A percentile compares a stretch with the other conserved stretches of the same genome.
phyloP scores from a whole-genome alignment of 2,329 filamentous ascomycete species.

The Balansia obtecta region DNA sequence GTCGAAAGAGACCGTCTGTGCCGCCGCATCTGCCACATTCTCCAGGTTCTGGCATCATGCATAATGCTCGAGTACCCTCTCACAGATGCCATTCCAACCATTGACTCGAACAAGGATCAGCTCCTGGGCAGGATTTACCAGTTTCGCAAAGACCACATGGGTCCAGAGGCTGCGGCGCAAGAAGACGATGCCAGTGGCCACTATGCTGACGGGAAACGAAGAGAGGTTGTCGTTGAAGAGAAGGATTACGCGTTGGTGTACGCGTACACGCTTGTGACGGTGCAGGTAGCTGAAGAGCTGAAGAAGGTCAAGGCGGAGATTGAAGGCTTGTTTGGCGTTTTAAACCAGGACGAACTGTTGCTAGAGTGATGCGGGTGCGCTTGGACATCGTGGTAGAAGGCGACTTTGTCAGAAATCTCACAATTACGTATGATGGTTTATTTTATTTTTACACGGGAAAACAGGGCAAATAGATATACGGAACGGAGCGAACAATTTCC shows the following conservation, averaged over 20 bases:
- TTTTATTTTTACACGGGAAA: neutral
- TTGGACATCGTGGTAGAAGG: too few species aligned
- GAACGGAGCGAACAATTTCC: neutral
- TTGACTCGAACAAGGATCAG: constrained; percentile 67
- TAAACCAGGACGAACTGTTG: constrained; percentile 46
- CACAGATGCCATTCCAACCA: constrained; percentile 75
- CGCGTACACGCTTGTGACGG: constrained; percentile 66
- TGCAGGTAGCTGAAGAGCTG: constrained; percentile 53
- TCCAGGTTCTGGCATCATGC: constrained; percentile 75
- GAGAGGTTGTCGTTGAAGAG: constrained; percentile 41
- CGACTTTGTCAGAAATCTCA: too few species aligned
- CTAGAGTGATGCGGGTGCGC: constrained; percentile 29
- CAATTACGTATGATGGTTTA: neutral
- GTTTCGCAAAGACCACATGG: constrained; percentile 59
- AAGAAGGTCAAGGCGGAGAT: constrained; percentile 48
- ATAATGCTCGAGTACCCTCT: constrained; percentile 92
- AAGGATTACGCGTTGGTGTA: constrained; percentile 86
- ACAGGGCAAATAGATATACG: neutral
- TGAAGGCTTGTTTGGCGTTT: constrained; percentile 48
- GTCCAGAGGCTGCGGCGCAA: constrained; percentile 10
- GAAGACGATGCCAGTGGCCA: constrained; percentile 5
- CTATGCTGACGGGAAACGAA: constrained; percentile 11
- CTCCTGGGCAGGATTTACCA: constrained; percentile 79
- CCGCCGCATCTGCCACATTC: constrained; percentile 80
- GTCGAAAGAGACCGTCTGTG: constrained; percentile 72